These are phyloP conservation scores for Mycena epipterygia DNA, from an alignment of 768 basidiomycete genomes.

Conservation along the genomic window DNA sequence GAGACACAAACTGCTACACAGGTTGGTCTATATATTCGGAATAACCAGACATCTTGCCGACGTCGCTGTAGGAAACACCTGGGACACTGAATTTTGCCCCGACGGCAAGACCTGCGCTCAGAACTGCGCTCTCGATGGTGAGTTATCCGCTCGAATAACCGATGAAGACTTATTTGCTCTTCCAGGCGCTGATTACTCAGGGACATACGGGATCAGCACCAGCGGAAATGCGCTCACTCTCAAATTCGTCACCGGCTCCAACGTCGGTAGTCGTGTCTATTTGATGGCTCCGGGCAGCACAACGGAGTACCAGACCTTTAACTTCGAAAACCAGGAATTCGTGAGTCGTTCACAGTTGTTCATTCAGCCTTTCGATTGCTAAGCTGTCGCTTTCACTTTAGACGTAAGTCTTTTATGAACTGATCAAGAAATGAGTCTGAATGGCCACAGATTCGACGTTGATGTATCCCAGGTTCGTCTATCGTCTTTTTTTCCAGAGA, in stretches of 20 bases:
- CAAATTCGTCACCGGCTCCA: constrained; percentile 57
- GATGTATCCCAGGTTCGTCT: constrained; percentile 59
- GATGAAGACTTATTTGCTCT: constrained; percentile 1
- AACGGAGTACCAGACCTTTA: constrained; percentile 62
- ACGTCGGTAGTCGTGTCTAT: constrained; percentile 60
- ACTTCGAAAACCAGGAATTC: constrained; percentile 69
- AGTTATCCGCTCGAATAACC: background rate
- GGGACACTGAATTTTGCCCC: constrained; percentile 65
- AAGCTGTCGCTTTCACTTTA: constrained; percentile 4
- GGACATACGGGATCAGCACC: constrained; percentile 66
- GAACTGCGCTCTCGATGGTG: constrained; percentile 57
- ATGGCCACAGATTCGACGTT: constrained; percentile 62
- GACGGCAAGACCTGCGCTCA: constrained; percentile 61
- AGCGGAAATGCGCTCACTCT: constrained; percentile 61
- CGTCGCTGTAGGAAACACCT: constrained; percentile 53
- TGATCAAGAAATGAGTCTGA: constrained; percentile 9
- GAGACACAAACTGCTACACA: constrained; percentile 61
- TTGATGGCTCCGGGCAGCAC: constrained; percentile 61
- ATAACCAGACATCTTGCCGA: constrained; percentile 47
- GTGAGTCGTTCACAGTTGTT: constrained; percentile 23
- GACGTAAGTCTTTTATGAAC: constrained; percentile 42
- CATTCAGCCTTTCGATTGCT: constrained; percentile 16
- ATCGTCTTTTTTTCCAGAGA: background rate
- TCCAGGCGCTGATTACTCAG: constrained; percentile 58
- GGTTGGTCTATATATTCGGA: constrained; percentile 28